Percentiles rank a stretch among this genome's conserved stretches.
phyloP scores from a whole-genome alignment of 139 green algal genomes.

The Chlorella sp. region DNA sequence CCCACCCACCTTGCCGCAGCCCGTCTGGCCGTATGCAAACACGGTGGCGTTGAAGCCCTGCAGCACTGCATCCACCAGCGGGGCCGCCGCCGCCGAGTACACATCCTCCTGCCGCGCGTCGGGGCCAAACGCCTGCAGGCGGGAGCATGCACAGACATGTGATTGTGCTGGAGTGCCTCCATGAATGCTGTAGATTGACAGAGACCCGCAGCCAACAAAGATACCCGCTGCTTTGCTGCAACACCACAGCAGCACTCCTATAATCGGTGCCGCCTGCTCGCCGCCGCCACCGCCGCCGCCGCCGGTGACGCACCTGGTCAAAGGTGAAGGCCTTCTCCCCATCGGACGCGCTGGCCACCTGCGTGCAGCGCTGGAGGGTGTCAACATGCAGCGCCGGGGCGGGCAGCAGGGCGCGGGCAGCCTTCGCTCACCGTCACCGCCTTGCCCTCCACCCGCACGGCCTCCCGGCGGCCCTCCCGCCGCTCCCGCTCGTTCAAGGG shows the following conservation, averaged over 20 bases:
- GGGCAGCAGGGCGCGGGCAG: background rate
- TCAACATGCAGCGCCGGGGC: background rate
- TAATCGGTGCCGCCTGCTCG: background rate
- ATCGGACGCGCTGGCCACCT: constrained; percentile 6
- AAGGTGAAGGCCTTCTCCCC: constrained; percentile 80
- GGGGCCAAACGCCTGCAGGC: constrained; percentile 64
- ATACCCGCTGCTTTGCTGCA: too few species aligned
- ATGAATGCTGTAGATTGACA: too few species aligned
- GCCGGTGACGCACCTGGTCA: constrained; percentile 69
- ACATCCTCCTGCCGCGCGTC: constrained; percentile 72
- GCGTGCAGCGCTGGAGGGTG: background rate
- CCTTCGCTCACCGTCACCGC: constrained; percentile 59
- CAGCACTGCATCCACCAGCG: constrained; percentile 82
- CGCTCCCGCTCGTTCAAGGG: constrained; percentile 83
- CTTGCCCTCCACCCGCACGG: constrained; percentile 77
- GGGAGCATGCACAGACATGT: too few species aligned
- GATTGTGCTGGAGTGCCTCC: too few species aligned
- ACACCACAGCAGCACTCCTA: too few species aligned
- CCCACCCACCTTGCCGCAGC: constrained; percentile 39
- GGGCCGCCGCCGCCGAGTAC: constrained; percentile 71
- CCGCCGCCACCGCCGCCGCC: constrained; percentile 8
- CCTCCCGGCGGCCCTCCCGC: constrained; percentile 61
- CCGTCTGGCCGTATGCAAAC: constrained; percentile 70
- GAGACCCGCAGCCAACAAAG: too few species aligned
- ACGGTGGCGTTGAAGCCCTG: constrained; percentile 89